These are phyloP conservation scores for Amanita phalloides DNA, from an alignment of 768 basidiomycete species.

Conservation along the genomic window DNA sequence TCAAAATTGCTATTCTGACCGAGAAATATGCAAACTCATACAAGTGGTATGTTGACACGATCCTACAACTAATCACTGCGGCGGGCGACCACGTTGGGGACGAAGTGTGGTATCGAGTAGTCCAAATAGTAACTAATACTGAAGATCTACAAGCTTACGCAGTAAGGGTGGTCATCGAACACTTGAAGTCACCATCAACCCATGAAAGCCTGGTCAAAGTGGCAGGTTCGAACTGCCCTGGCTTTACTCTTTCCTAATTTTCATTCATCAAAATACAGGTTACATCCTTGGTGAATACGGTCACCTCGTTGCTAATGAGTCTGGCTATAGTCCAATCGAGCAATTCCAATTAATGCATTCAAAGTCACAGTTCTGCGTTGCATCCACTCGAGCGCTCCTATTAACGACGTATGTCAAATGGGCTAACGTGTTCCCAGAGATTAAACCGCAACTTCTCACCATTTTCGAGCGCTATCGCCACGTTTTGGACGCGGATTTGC, in stretches of 20 bases:
- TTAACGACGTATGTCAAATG: constrained; percentile 99
- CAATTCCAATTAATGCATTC: constrained; percentile 90
- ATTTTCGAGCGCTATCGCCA: constrained; percentile 98
- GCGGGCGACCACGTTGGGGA: constrained; percentile 99
- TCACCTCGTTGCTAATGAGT: constrained; percentile 92
- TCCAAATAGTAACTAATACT: constrained; percentile 97
- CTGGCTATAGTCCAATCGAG: constrained; percentile 86
- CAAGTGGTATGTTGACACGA: constrained; percentile 99
- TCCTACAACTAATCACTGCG: constrained; percentile 88
- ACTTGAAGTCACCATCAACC: constrained; percentile 73
- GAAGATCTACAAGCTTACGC: constrained; percentile 97
- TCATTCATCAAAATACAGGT: constrained; percentile 32
- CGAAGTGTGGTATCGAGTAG: constrained; percentile 99
- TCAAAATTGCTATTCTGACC: constrained; percentile 98
- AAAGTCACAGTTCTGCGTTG: constrained; percentile 91
- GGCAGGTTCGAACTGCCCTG: constrained; percentile 46
- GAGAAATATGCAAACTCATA: constrained; percentile 97
- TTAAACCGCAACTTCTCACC: constrained; percentile 85
- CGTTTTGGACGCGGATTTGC: constrained; percentile 92
- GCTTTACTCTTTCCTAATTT: neutral
- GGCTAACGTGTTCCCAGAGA: constrained; percentile 99
- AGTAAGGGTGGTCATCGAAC: constrained; percentile 82
- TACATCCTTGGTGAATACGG: constrained; percentile 98
- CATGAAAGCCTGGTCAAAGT: constrained; percentile 96
- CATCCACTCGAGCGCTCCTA: constrained; percentile 83